Conservation (phyloP, 1,139 yeast species). For the Sugiyamaella castrensis region DNA sequence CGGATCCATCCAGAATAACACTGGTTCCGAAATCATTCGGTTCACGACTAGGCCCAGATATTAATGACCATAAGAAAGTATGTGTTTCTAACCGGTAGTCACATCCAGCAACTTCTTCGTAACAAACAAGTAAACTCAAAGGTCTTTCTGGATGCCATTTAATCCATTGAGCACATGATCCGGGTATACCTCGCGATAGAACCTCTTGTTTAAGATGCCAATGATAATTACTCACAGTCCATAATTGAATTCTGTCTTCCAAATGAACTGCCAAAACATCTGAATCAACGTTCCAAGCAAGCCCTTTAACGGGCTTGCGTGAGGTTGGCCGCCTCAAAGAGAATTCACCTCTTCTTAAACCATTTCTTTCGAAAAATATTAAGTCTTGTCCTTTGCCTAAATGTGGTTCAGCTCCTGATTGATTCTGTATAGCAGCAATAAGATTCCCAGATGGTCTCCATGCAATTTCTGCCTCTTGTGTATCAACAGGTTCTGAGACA, state of each 20-base stretch:
- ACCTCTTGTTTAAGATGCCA: slow-evolving; percentile 92
- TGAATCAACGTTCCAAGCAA: slow-evolving; percentile 82
- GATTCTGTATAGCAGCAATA: slow-evolving; percentile 77
- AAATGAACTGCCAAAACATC: slow-evolving; percentile 73
- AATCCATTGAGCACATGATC: slow-evolving; percentile 40
- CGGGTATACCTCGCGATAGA: slow-evolving; percentile 30
- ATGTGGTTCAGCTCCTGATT: slow-evolving; percentile 22
- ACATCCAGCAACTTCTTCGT: slow-evolving; percentile 31
- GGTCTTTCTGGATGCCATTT: slow-evolving; percentile 93
- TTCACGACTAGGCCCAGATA: slow-evolving; percentile 63
- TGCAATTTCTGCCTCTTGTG: slow-evolving; percentile 65
- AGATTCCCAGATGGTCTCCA: slow-evolving; percentile 94
- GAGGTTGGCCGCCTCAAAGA: slow-evolving; percentile 52
- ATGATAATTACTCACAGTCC: slow-evolving; percentile 92
- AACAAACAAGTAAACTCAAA: slow-evolving; percentile 56
- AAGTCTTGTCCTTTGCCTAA: slow-evolving; percentile 26
- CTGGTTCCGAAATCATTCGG: slow-evolving; percentile 78
- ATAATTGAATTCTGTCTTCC: slow-evolving; percentile 63
- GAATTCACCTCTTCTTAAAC: slow-evolving; percentile 87
- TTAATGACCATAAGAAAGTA: slow-evolving; percentile 63
- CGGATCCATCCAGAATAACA: slow-evolving; percentile 74
- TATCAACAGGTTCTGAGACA: slow-evolving; percentile 88
- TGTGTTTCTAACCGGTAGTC: slow-evolving; percentile 50
- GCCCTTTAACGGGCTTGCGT: slow-evolving; percentile 40
- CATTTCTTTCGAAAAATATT: slow-evolving; percentile 89